Evolutionary conservation across 768 basidiomycete species (phyloP).

Genomic region (Lentinula aciculospora): DNA sequence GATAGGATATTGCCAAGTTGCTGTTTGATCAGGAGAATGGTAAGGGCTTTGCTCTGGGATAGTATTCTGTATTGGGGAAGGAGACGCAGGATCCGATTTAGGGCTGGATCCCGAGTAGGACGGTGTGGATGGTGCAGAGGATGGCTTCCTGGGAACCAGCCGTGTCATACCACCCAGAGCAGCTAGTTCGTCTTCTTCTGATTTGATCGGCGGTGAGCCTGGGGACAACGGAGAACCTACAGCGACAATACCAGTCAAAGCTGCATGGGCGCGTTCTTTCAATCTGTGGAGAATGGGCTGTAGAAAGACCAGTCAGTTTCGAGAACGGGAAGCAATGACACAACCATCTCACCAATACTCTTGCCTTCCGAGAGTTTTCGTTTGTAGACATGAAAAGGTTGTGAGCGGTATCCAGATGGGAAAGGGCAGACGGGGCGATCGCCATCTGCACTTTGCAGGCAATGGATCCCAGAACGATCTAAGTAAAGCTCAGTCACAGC

Average conservation of each 20-base stretch:
- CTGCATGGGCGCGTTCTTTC: conserved; percentile 44
- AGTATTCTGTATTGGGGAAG: conserved; percentile 22
- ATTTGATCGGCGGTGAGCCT: conserved; percentile 37
- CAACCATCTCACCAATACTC: conserved; percentile 48
- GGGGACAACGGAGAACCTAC: conserved; percentile 6
- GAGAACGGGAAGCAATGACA: background rate
- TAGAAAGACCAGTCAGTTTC: conserved; percentile 1
- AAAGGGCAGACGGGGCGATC: conserved; percentile 60
- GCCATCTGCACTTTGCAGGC: conserved; percentile 60
- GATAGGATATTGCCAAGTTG: conserved; percentile 4
- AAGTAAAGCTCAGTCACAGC: conserved; percentile 5
- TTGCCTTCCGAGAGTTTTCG: conserved; percentile 46
- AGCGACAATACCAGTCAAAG: conserved; percentile 21
- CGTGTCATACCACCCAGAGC: conserved; percentile 61
- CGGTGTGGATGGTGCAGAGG: conserved; percentile 39
- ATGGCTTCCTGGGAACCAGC: conserved; percentile 46
- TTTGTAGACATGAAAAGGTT: conserved; percentile 52
- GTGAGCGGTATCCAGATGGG: conserved; percentile 59
- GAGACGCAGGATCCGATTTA: conserved; percentile 38
- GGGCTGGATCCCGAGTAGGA: conserved; percentile 38
- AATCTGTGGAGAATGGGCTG: conserved; percentile 62
- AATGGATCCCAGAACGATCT: conserved; percentile 71
- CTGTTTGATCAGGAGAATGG: conserved; percentile 13
- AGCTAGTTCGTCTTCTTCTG: conserved; percentile 56
- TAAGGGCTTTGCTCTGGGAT: conserved; percentile 12